Base-by-base conservation (phyloP, 257 asterid species). In the Penstemon newberryi region DNA sequence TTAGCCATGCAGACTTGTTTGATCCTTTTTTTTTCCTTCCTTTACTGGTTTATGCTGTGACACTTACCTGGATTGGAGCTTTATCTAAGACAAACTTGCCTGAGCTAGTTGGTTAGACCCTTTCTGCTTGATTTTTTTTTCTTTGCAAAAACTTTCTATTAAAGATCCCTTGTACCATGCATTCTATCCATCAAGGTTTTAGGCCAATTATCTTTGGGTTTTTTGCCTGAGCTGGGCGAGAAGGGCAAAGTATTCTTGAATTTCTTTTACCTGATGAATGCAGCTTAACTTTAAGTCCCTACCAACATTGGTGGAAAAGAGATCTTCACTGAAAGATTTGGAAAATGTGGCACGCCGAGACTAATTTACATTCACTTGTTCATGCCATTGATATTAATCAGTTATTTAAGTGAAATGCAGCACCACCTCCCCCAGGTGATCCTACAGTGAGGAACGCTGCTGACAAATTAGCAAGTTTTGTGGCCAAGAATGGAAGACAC, bases 341-440 rank as follows among this genome's bases (percentile, higher is more conserved):
- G 95, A 84, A 82, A 82, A 69, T 90, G 77, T 84, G 88, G 89
- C 90, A 75, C 72, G 83, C 86, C 87, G 84, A 86, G 95, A 86
- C 96, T 87, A 87, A 71, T 89, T 89, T 86, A 78, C 85, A 80
- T 90, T 81, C 77, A 82, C 84, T 85, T 85, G 84, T 85, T 85
- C 85, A 89, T 89, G 85, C 86, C 81, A 85, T 83, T 85, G 96
- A 90, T 92, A 83, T 87, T 92, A 90, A 92, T 84, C 85, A 69
- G 95, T 90, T 88, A 78, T 86, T 92, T 88, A 88, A 92, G 97
- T 90, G 92, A 87, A 77, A 88, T 92, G 97, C 98, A 92, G 97
- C 83, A 77, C 96, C 94, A 19, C 75, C 87, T 82, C 77, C 80
- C 73, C 97, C 97, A 80, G 90, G 95, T 85, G 96, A 90, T 86